Base-by-base conservation (phyloP, 2,329 filamentous ascomycete genomes). In the Fusarium sp. region DNA sequence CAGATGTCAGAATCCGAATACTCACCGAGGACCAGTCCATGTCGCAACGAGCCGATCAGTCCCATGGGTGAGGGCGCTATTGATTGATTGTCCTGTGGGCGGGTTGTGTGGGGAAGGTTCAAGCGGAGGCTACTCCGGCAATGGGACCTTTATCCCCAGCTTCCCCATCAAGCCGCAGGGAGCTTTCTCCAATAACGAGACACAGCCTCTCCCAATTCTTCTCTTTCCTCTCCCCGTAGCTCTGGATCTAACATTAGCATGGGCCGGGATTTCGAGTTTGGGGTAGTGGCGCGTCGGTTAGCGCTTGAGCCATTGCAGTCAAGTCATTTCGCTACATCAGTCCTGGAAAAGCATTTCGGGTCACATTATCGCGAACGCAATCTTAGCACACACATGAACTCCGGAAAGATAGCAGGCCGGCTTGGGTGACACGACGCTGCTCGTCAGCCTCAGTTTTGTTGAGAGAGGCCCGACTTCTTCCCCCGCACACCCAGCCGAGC, bases 81-180 rank as follows among this genome's bases (percentile, higher is more conserved):
- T 54, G 47, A 20, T 36, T 25, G 62, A 35, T 54, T 33, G 63
- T 47, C 40, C 27, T 33, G 27, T 42, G 58, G 7, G n/a, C 27
- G 35, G 42, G 42, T 25, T 27, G 56, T 66, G 36, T 50, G 65
- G 65, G 40, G 69, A 71, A 63, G 35, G 54, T 29, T 36, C 40
- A n/a, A 54, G 54, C 50, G 38, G 38, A 65, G 50, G 29, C 42
- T 60, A 25, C 50, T 60, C 45, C 52, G 36, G 58, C 50, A 65
- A 62, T 42, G 68, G 31, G n/a, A 33, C 52, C 36, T 9, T 11
- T 29, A 22, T 58, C 60, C 66, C 33, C 47, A 58, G 56, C 29
- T 50, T 42, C 47, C 36, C 40, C 36, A 60, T 65, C 35, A 27
- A 58, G 56, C 27, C 47, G 31, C 22, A 57, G 45, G 25, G n/a